Percentiles rank a stretch among this genome's conserved stretches.
These are phyloP conservation scores for Pleurotus eryngii DNA, from an alignment of 768 basidiomycete genomes.

Conservation along the genomic window DNA sequence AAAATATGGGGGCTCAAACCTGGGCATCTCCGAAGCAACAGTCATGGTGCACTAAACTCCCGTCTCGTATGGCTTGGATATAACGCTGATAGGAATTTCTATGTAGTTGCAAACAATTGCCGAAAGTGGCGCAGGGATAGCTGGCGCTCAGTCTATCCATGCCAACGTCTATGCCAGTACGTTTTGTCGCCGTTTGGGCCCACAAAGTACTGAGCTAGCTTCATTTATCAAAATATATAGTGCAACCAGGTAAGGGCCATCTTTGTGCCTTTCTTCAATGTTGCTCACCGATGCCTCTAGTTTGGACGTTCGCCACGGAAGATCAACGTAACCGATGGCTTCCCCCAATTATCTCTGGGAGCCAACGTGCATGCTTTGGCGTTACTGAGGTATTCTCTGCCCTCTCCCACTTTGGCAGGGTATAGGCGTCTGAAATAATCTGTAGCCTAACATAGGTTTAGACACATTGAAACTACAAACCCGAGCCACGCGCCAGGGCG, in stretches of 20 bases:
- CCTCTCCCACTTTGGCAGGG: background rate
- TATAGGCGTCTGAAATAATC: background rate
- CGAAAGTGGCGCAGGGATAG: slow-evolving; percentile 15
- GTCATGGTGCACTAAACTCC: slow-evolving; percentile 9
- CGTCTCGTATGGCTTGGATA: background rate
- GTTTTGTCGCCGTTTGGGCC: background rate
- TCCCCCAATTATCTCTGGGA: slow-evolving; percentile 10
- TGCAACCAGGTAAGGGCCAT: slow-evolving; percentile 1
- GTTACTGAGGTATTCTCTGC: slow-evolving; percentile 10
- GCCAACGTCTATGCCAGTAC: slow-evolving; percentile 17
- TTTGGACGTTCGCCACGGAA: slow-evolving; percentile 10
- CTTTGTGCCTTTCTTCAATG: background rate
- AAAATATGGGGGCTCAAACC: slow-evolving; percentile 11
- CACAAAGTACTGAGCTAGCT: background rate
- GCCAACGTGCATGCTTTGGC: slow-evolving; percentile 15
- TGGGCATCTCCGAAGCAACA: slow-evolving; percentile 17
- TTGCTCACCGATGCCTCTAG: background rate
- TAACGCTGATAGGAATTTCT: background rate
- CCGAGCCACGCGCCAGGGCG: slow-evolving; percentile 5
- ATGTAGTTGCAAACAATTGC: slow-evolving; percentile 14
- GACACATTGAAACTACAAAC: slow-evolving; percentile 14
- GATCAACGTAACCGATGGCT: slow-evolving; percentile 5
- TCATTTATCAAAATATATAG: background rate
- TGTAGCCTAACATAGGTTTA: slow-evolving; percentile 12
- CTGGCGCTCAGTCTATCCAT: slow-evolving; percentile 15